phyloP scores from a whole-genome alignment of 345 rosid species.

The Rhodomyrtus tomentosa region DNA sequence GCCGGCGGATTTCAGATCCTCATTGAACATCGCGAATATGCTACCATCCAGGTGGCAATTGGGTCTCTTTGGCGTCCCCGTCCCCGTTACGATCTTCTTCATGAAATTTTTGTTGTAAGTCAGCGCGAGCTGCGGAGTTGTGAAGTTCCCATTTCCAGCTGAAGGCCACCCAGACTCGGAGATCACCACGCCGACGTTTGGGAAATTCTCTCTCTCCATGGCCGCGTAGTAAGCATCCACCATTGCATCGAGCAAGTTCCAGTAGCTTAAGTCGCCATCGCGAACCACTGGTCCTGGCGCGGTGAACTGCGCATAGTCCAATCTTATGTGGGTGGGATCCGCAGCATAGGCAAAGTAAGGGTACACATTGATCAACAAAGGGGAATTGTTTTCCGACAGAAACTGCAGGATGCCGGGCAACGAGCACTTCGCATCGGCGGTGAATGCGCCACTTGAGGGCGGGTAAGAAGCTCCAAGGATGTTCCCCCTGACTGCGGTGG shows the following conservation, averaged over 20 bases:
- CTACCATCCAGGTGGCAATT: background rate
- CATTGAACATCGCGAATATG: conserved; percentile 14
- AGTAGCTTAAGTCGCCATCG: conserved; percentile 15
- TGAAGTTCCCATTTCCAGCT: background rate
- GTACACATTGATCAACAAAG: conserved; percentile 20
- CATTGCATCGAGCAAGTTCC: conserved; percentile 23
- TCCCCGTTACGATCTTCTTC: background rate
- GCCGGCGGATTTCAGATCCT: conserved; percentile 3
- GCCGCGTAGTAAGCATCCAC: conserved; percentile 18
- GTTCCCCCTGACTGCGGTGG: conserved; percentile 3
- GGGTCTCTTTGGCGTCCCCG: conserved; percentile 24
- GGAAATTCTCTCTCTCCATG: conserved; percentile 7
- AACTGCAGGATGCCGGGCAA: conserved; percentile 6
- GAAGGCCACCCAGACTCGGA: conserved; percentile 2
- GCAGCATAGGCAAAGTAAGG: conserved; percentile 30
- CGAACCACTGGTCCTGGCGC: background rate
- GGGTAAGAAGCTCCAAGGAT: conserved; percentile 23
- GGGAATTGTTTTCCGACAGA: conserved; percentile 5
- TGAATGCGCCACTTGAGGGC: conserved; percentile 21
- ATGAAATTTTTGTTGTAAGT: conserved; percentile 3
- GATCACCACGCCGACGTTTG: background rate
- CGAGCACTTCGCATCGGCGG: background rate
- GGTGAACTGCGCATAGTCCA: conserved; percentile 17
- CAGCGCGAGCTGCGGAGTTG: background rate
- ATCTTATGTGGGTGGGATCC: conserved; percentile 6